Evolutionary conservation across 305 asterid species (phyloP).

Genomic region (Coffea humblotiana): DNA sequence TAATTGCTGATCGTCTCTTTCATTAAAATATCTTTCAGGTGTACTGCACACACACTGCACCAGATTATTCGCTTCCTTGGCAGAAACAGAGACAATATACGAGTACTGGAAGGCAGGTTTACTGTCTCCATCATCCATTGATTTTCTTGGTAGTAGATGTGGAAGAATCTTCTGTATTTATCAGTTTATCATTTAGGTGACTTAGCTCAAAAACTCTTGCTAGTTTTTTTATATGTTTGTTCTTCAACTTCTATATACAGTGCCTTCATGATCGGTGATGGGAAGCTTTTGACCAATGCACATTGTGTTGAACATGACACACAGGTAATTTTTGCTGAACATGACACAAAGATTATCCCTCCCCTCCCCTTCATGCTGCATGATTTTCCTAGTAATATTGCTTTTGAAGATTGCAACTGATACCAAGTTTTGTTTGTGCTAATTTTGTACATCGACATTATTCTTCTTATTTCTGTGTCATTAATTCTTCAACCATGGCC

Average conservation of each 20-base stretch:
- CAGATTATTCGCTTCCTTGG: conserved; percentile 99
- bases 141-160: neutral
- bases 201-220: neutral
- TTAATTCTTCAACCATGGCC: neutral
- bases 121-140: conserved; percentile 6
- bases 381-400: conserved; percentile 6
- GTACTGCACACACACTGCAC: conserved; percentile 92
- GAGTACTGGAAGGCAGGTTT: conserved; percentile 94
- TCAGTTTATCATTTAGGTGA: too few species aligned
- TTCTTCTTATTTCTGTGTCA: neutral
- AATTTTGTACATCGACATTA: neutral
- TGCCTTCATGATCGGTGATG: conserved; percentile 89
- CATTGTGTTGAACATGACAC: conserved; percentile 88
- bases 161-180: too few species aligned
- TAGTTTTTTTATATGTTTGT: neutral
- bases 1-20: neutral
- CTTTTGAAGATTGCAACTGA: neutral
- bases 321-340: conserved; percentile 42
- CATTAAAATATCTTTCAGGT: conserved; percentile 46
- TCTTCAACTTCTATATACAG: conserved; percentile 36
- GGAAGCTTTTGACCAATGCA: conserved; percentile 91
- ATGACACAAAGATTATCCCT: neutral
- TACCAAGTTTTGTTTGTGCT: neutral
- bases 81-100: conserved; percentile 94
- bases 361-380: neutral